A percentile compares a stretch with the other conserved stretches of the same genome.
phyloP scores from a whole-genome alignment of 495 filamentous ascomycete genomes.

The Penicillium psychrofluorescens region DNA sequence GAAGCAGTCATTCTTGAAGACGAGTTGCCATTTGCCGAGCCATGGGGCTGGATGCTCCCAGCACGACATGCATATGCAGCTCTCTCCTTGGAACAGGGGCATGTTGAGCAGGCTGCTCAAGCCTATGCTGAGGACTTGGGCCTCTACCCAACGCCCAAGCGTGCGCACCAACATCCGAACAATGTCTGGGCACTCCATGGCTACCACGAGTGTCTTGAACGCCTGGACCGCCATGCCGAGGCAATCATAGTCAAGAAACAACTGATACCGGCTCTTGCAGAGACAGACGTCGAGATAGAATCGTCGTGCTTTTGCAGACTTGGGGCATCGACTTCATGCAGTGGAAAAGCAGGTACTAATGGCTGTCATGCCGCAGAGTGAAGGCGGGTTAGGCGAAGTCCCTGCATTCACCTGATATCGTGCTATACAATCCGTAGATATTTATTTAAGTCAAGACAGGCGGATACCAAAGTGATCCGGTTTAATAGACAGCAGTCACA shows the following conservation, averaged over 20 bases:
- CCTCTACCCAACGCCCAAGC: constrained; percentile 41
- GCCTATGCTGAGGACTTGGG: constrained; percentile 55
- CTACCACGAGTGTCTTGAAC: constrained; percentile 52
- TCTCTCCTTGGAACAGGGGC: constrained; percentile 50
- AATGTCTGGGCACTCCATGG: constrained; percentile 63
- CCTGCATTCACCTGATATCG: no score
- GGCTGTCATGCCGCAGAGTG: no score
- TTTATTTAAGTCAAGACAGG: no score
- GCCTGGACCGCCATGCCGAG: constrained; percentile 37
- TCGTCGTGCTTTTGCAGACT: constrained; percentile 49
- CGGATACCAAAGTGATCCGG: no score
- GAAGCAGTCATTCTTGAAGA: constrained; percentile 43
- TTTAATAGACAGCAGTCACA: no score
- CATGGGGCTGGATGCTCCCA: constrained; percentile 63
- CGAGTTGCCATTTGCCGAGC: constrained; percentile 51
- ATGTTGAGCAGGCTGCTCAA: constrained; percentile 41
- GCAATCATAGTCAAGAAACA: constrained; percentile 41
- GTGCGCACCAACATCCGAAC: constrained; percentile 51
- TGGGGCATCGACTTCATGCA: no score
- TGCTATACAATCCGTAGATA: no score
- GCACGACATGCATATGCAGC: constrained; percentile 57
- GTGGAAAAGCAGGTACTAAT: no score
- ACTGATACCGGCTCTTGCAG: constrained; percentile 40
- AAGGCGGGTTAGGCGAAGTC: no score
- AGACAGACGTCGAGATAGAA: constrained; percentile 48